Percentiles rank a stretch among this genome's conserved stretches.
Conservation (phyloP, 768 basidiomycete genomes). For the Suillus bovinus region DNA sequence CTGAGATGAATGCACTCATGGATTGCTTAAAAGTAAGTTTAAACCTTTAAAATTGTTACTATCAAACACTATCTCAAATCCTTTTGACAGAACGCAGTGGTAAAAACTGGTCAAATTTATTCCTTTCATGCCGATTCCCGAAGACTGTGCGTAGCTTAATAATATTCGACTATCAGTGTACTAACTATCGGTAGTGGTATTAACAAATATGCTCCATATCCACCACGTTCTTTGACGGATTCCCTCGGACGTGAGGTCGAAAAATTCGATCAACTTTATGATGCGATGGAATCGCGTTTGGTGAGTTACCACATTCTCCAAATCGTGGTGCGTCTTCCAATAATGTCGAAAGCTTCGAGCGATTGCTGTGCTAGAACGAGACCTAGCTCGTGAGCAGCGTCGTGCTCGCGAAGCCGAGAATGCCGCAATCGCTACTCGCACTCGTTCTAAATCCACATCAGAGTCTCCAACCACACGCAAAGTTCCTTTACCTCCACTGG, state of each 20-base stretch:
- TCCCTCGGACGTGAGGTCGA: slow-evolving; percentile 74
- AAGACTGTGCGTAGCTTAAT: slow-evolving; percentile 47
- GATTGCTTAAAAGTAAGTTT: slow-evolving; percentile 54
- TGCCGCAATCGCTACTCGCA: slow-evolving; percentile 38
- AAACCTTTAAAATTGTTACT: slow-evolving; percentile 7
- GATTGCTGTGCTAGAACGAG: slow-evolving; percentile 70
- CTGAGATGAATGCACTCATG: slow-evolving; percentile 62
- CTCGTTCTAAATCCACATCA: slow-evolving; percentile 23
- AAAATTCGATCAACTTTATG: slow-evolving; percentile 78
- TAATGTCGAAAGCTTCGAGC: slow-evolving; percentile 58
- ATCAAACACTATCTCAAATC: slow-evolving; percentile 3
- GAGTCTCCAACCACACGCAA: slow-evolving; percentile 26
- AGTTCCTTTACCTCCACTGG: slow-evolving; percentile 25
- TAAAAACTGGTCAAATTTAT: slow-evolving; percentile 73
- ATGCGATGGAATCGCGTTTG: slow-evolving; percentile 71
- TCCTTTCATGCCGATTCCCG: slow-evolving; percentile 65
- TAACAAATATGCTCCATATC: slow-evolving; percentile 54
- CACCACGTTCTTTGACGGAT: slow-evolving; percentile 64
- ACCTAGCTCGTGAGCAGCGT: slow-evolving; percentile 61
- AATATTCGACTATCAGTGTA: not conserved
- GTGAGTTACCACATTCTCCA: slow-evolving; percentile 40
- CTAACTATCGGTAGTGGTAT: slow-evolving; percentile 46
- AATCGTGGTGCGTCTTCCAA: slow-evolving; percentile 1
- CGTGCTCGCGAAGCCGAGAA: slow-evolving; percentile 47
- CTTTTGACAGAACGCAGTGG: slow-evolving; percentile 50